phyloP scores from a whole-genome alignment of 805 yeast species.

The Millerago galiae region DNA sequence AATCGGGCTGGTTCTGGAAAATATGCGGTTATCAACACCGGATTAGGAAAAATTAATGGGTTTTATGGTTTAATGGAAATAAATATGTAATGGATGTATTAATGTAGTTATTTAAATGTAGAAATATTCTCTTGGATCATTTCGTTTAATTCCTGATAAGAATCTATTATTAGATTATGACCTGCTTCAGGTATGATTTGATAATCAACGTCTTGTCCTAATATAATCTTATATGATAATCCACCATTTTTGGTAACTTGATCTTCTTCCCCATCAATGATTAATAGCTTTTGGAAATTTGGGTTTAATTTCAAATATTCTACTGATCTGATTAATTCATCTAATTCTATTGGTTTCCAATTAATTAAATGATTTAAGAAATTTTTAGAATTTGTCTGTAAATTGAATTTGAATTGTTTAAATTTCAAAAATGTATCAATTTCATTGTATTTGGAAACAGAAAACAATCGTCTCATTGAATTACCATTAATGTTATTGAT shows the following conservation, averaged over 20 bases:
- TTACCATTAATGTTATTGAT: conserved; percentile 18
- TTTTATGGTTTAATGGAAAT: background rate
- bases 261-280: conserved; percentile 20
- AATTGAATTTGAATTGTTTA: conserved; percentile 23
- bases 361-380: conserved; percentile 17
- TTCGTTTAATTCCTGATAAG: conserved; percentile 12
- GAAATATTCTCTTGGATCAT: background rate
- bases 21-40: background rate
- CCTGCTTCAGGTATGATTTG: conserved; percentile 15
- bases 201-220: conserved; percentile 15
- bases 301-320: conserved; percentile 1
- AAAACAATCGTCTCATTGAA: conserved; percentile 18
- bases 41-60: too few relatives aligned
- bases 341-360: conserved; percentile 15
- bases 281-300: conserved; percentile 6
- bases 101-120: too few relatives aligned
- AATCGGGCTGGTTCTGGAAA: background rate
- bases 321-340: conserved; percentile 12
- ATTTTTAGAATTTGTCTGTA: conserved; percentile 16
- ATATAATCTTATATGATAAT: conserved; percentile 13
- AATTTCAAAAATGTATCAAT: conserved; percentile 15
- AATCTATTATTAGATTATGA: conserved; percentile 19
- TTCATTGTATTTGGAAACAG: conserved; percentile 4
- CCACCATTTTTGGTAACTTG: conserved; percentile 21
- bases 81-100: too few relatives aligned